Conservation (phyloP, 805 yeast species). For the Saccharomycopsis olivae region DNA sequence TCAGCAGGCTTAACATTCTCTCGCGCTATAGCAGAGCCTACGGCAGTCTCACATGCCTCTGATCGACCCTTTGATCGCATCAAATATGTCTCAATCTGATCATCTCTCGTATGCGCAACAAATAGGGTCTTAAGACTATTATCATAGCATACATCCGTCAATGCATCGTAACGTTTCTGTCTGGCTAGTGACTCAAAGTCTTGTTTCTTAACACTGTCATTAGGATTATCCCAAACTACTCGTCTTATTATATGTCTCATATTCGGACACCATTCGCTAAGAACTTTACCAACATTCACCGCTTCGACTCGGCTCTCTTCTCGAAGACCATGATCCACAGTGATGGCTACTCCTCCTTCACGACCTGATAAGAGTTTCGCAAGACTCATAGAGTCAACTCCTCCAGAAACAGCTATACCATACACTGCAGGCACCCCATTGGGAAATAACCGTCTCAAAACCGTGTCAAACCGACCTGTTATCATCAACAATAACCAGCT, state of each 20-base stretch:
- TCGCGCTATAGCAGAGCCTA: too few relatives aligned
- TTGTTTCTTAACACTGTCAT: not conserved
- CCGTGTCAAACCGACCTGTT: too few relatives aligned
- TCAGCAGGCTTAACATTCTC: too few relatives aligned
- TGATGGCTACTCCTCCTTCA: slow-evolving; percentile 27
- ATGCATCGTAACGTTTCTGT: slow-evolving; percentile 25
- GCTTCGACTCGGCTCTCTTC: slow-evolving; percentile 28
- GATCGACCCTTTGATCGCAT: not conserved
- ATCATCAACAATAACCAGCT: too few relatives aligned
- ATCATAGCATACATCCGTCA: slow-evolving; percentile 23
- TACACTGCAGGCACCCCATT: not conserved
- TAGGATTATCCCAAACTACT: slow-evolving; percentile 21
- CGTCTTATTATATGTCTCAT: slow-evolving; percentile 19
- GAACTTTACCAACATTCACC: slow-evolving; percentile 22
- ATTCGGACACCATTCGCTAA: too few relatives aligned
- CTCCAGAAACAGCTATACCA: slow-evolving; percentile 36
- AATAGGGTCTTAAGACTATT: slow-evolving; percentile 21
- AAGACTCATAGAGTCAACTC: slow-evolving; percentile 37
- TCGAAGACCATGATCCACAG: slow-evolving; percentile 33
- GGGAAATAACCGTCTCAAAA: not conserved
- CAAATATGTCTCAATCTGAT: slow-evolving; percentile 33
- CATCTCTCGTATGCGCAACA: slow-evolving; percentile 33
- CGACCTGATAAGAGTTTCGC: slow-evolving; percentile 26
- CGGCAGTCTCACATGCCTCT: too few relatives aligned
- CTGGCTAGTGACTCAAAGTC: slow-evolving; percentile 37